Evolutionary conservation across 2,329 filamentous ascomycete genomes (phyloP).

Genomic region (Cryphonectria carpinicola): DNA sequence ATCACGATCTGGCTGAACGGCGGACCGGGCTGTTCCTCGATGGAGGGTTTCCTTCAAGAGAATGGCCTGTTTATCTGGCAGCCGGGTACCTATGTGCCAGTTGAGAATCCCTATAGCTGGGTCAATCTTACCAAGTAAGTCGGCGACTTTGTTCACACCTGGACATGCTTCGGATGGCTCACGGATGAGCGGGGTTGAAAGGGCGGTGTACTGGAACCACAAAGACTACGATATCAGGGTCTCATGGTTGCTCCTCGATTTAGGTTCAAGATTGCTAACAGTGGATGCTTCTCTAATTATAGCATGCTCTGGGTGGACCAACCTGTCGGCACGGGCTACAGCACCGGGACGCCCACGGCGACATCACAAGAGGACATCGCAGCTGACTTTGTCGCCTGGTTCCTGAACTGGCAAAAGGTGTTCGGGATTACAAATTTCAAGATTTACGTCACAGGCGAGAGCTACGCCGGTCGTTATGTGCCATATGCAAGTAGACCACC

Average conservation of each 20-base stretch:
- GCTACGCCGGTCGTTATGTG: constrained; percentile 48
- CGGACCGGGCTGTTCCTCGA: constrained; percentile 20
- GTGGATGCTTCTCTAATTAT: not conserved
- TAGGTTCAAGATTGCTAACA: not conserved
- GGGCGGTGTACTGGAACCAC: not conserved
- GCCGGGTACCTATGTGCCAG: constrained; percentile 15
- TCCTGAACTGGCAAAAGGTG: constrained; percentile 15
- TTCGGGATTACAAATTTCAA: constrained; percentile 36
- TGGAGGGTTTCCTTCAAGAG: constrained; percentile 20
- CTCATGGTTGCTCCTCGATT: not conserved
- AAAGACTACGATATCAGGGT: not conserved
- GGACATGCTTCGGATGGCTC: not conserved
- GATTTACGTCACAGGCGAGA: constrained; percentile 59
- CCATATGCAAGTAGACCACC: constrained; percentile 3
- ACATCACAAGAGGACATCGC: constrained; percentile 16
- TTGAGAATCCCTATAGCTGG: constrained; percentile 22
- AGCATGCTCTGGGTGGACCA: constrained; percentile 18
- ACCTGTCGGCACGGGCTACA: constrained; percentile 12
- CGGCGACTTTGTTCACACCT: not conserved
- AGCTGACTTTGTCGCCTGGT: constrained; percentile 13
- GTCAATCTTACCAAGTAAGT: constrained; percentile 17
- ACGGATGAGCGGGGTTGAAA: not conserved
- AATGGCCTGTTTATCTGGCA: constrained; percentile 16
- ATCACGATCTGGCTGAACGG: constrained; percentile 24
- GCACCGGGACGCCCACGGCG: constrained; percentile 5